Evolutionary conservation across 73 alveolate species (phyloP).

Genomic region (Tetrahymena thermophila): DNA sequence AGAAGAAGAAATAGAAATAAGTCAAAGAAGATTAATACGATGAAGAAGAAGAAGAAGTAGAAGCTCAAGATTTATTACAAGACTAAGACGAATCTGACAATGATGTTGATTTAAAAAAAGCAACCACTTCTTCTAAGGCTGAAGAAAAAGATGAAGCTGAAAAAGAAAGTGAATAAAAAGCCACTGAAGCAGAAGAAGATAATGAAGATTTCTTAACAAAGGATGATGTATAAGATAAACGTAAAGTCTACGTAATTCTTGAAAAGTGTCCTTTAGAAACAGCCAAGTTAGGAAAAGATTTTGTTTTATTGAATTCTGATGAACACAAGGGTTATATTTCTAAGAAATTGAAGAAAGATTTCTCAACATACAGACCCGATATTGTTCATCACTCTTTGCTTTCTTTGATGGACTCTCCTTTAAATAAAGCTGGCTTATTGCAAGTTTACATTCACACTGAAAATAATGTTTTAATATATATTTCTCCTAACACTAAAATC

Average conservation of each 20-base stretch:
- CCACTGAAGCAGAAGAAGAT: neutral
- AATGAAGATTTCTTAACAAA: neutral
- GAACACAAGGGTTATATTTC: conserved; percentile 62
- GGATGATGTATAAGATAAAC: conserved; percentile 33
- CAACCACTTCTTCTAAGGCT: neutral
- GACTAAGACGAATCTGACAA: conserved; percentile 16
- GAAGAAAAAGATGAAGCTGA: neutral
- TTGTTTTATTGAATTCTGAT: conserved; percentile 75
- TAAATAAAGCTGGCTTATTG: conserved; percentile 83
- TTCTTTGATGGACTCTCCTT: conserved; percentile 85
- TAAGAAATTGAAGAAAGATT: conserved; percentile 63
- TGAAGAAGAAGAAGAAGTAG: neutral
- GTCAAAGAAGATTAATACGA: neutral
- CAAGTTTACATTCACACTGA: conserved; percentile 80
- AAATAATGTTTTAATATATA: conserved; percentile 77
- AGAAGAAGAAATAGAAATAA: neutral
- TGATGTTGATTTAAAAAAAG: neutral
- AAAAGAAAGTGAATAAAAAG: neutral
- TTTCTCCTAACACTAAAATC: conserved; percentile 77
- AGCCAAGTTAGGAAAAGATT: conserved; percentile 11
- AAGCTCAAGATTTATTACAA: neutral
- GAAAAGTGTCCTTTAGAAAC: conserved; percentile 29
- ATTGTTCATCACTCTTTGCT: conserved; percentile 87
- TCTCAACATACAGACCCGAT: conserved; percentile 94
- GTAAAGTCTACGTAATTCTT: conserved; percentile 14